Percentiles rank a stretch among this genome's conserved stretches.
Evolutionary conservation across 2,329 filamentous ascomycete species (phyloP).

Genomic region (Ophiocordyceps camponoti-leonardi): DNA sequence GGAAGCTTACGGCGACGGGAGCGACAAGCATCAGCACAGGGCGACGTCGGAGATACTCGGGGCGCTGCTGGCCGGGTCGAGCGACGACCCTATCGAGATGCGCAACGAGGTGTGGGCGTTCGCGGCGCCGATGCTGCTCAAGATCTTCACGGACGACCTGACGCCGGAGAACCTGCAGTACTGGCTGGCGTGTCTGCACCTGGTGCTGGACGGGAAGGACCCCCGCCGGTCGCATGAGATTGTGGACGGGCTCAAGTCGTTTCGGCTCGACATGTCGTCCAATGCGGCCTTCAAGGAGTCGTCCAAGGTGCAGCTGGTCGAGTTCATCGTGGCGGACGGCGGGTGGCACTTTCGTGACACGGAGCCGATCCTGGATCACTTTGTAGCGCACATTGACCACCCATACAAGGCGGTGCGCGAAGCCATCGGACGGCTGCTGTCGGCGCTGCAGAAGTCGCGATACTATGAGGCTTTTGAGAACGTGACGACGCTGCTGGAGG

Average conservation of each 20-base stretch:
- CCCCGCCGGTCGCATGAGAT: constrained; percentile 76
- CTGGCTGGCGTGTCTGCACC: constrained; percentile 86
- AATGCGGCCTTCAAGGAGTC: constrained; percentile 99
- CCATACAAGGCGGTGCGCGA: constrained; percentile 96
- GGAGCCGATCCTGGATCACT: constrained; percentile 74
- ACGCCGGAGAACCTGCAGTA: constrained; percentile 91
- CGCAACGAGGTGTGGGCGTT: constrained; percentile 74
- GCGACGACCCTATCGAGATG: constrained; percentile 58
- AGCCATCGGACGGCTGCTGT: constrained; percentile 78
- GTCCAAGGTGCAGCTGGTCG: constrained; percentile 81
- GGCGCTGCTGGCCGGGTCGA: constrained; percentile 63
- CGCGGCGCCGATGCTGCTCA: constrained; percentile 71
- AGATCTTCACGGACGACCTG: constrained; percentile 76
- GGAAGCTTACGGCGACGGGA: constrained; percentile 76
- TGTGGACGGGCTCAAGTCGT: constrained; percentile 64
- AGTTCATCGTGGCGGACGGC: constrained; percentile 70
- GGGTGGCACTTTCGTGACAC: constrained; percentile 95
- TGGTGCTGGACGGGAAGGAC: constrained; percentile 77
- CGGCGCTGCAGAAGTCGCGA: constrained; percentile 73
- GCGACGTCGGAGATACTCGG: constrained; percentile 89
- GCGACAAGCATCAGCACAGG: constrained; percentile 93
- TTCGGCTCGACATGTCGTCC: constrained; percentile 82
- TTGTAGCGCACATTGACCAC: constrained; percentile 82
- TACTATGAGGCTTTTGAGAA: constrained; percentile 90
- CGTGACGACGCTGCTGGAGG: constrained; percentile 55